These are phyloP conservation scores for Leucocoprinus birnbaumii DNA, from an alignment of 768 basidiomycete genomes.

Conservation along the genomic window DNA sequence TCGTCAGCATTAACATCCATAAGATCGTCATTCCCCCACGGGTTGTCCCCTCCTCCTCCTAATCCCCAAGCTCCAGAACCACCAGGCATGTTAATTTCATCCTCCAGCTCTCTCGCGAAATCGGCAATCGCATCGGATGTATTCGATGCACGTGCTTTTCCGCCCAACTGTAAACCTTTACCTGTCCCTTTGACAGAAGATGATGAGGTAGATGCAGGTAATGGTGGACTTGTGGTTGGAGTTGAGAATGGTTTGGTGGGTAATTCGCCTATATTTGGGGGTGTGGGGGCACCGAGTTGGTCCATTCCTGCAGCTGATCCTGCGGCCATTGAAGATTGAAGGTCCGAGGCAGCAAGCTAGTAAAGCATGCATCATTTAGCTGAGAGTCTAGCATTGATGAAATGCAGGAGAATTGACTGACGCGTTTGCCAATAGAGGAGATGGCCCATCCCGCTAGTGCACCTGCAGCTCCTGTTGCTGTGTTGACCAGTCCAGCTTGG, in stretches of 20 bases:
- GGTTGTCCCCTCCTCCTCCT: slow-evolving; percentile 33
- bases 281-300: slow-evolving; percentile 14
- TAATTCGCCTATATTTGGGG: slow-evolving; percentile 23
- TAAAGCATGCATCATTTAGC: not conserved
- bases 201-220: not conserved
- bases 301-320: slow-evolving; percentile 42
- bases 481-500: slow-evolving; percentile 66
- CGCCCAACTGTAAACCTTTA: slow-evolving; percentile 72
- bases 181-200: slow-evolving; percentile 29
- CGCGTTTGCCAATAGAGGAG: slow-evolving; percentile 83
- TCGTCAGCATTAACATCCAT: slow-evolving; percentile 93
- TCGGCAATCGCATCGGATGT: slow-evolving; percentile 26
- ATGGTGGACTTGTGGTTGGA: slow-evolving; percentile 10
- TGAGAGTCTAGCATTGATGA: not conserved
- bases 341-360: slow-evolving; percentile 71
- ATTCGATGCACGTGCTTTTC: slow-evolving; percentile 32
- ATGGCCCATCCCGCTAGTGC: slow-evolving; percentile 96
- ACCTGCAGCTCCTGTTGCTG: slow-evolving; percentile 88
- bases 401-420: slow-evolving; percentile 21
- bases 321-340: slow-evolving; percentile 63
- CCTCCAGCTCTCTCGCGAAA: slow-evolving; percentile 54
- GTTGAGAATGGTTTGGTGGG: slow-evolving; percentile 18
- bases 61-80: not conserved
- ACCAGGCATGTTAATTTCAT: slow-evolving; percentile 48
- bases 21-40: slow-evolving; percentile 77